Conservation (phyloP, 208 protist genomes). For the Wallacemonas rigidus region DNA sequence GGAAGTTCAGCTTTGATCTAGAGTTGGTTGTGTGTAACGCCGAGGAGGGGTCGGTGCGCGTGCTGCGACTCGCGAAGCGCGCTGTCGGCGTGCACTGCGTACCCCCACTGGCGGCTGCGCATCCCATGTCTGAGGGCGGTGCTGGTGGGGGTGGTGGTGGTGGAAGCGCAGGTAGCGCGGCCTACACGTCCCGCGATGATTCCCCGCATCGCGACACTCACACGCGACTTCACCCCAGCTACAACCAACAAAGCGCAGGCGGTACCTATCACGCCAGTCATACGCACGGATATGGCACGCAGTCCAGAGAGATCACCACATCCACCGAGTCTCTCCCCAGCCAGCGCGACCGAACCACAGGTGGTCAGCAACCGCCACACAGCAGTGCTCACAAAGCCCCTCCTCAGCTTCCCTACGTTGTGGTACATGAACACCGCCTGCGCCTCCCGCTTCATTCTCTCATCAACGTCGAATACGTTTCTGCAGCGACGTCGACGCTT, state of each 20-base stretch:
- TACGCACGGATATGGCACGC: not conserved
- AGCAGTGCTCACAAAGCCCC: not conserved
- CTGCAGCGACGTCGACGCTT: constrained; percentile 55
- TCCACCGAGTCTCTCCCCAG: not conserved
- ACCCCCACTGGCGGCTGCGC: not conserved
- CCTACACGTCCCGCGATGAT: too few relatives aligned
- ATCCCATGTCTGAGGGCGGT: not conserved
- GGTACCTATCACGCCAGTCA: not conserved
- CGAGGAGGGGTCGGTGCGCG: constrained; percentile 52
- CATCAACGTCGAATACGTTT: constrained; percentile 85
- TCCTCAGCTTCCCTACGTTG: constrained; percentile 6
- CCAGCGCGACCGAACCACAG: not conserved
- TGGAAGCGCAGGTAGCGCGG: too few relatives aligned
- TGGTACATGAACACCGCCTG: constrained; percentile 38
- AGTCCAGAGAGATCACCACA: not conserved
- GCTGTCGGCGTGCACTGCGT: constrained; percentile 14
- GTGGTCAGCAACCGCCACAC: not conserved
- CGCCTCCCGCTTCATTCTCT: constrained; percentile 62
- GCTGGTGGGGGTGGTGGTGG: too few relatives aligned
- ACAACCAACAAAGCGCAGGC: too few relatives aligned
- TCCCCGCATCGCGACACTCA: too few relatives aligned
- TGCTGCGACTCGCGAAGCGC: constrained; percentile 46
- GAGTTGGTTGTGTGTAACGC: constrained; percentile 71
- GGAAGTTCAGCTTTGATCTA: constrained; percentile 79
- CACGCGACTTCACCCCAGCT: too few relatives aligned